These are phyloP conservation scores for Salix suchowensis DNA, from an alignment of 345 rosid genomes.

Conservation along the genomic window DNA sequence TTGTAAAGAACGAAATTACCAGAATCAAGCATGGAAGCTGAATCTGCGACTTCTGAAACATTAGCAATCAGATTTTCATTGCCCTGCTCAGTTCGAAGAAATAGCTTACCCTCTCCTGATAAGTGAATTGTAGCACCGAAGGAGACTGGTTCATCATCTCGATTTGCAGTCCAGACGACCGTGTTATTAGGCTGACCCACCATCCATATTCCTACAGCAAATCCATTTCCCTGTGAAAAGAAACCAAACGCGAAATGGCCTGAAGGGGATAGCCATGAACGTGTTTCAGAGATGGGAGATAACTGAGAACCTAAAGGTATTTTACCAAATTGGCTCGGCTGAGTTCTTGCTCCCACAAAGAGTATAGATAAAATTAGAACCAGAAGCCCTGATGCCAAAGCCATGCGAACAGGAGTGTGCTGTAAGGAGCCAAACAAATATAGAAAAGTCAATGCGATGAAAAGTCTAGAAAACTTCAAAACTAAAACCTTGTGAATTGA, in stretches of 20 bases:
- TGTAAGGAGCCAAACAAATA: background rate
- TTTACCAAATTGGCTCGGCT: background rate
- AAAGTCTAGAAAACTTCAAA: background rate
- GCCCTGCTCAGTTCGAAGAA: slow-evolving; percentile 6
- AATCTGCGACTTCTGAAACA: background rate
- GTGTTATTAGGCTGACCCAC: background rate
- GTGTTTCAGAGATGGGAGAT: background rate
- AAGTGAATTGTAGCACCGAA: slow-evolving; percentile 13
- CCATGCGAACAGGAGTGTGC: background rate
- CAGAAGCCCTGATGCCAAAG: background rate
- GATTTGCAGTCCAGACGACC: slow-evolving; percentile 27
- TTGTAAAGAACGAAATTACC: slow-evolving; percentile 17
- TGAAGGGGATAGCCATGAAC: slow-evolving; percentile 25
- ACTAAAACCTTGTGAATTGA: background rate
- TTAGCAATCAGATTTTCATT: background rate
- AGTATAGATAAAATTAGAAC: background rate
- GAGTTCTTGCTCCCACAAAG: background rate
- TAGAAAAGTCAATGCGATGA: background rate
- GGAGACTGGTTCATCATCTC: slow-evolving; percentile 21
- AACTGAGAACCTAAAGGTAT: background rate
- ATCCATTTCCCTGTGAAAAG: slow-evolving; percentile 20
- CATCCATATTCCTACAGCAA: slow-evolving; percentile 19
- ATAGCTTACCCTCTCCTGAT: slow-evolving; percentile 2
- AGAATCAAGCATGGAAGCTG: slow-evolving; percentile 30
- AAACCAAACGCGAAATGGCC: slow-evolving; percentile 30